These are phyloP conservation scores for Stropharia rugosoannulata DNA, from an alignment of 768 basidiomycete genomes.

Conservation along the genomic window DNA sequence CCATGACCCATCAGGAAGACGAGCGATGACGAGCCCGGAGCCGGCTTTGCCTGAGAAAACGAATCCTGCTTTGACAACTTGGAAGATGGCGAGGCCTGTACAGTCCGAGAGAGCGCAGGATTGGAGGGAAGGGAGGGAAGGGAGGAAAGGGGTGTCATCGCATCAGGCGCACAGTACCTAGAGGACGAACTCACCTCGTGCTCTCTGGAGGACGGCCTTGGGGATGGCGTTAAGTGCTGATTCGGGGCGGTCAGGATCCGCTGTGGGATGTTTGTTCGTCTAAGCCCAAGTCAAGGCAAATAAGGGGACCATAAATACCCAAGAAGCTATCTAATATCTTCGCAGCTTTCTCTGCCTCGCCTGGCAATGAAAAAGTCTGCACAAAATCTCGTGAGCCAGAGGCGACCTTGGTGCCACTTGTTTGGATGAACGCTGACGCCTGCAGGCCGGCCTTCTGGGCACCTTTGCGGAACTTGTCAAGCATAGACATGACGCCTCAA, in stretches of 20 bases:
- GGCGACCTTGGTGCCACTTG: conserved; percentile 66
- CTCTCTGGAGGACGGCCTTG: conserved; percentile 85
- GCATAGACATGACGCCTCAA: conserved; percentile 40
- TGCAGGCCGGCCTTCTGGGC: conserved; percentile 83
- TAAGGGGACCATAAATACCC: conserved; percentile 46
- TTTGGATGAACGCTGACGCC: conserved; percentile 72
- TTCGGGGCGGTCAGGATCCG: conserved; percentile 83
- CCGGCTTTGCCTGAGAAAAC: conserved; percentile 95
- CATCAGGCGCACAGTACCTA: background rate
- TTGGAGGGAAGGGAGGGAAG: background rate
- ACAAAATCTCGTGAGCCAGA: conserved; percentile 77
- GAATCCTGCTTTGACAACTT: conserved; percentile 92
- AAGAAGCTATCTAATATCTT: conserved; percentile 89
- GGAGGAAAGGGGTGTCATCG: background rate
- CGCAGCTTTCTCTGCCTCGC: conserved; percentile 92
- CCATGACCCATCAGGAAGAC: conserved; percentile 94
- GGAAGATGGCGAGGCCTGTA: conserved; percentile 90
- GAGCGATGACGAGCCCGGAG: conserved; percentile 89
- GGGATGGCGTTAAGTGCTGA: conserved; percentile 94
- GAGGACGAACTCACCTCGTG: conserved; percentile 61
- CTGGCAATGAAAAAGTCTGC: conserved; percentile 85
- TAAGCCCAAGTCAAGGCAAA: background rate
- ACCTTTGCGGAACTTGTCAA: conserved; percentile 79
- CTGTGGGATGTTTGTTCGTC: conserved; percentile 34
- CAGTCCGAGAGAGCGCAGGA: background rate